Conservation (phyloP, 257 asterid genomes). For the Solanum paucissectum region DNA sequence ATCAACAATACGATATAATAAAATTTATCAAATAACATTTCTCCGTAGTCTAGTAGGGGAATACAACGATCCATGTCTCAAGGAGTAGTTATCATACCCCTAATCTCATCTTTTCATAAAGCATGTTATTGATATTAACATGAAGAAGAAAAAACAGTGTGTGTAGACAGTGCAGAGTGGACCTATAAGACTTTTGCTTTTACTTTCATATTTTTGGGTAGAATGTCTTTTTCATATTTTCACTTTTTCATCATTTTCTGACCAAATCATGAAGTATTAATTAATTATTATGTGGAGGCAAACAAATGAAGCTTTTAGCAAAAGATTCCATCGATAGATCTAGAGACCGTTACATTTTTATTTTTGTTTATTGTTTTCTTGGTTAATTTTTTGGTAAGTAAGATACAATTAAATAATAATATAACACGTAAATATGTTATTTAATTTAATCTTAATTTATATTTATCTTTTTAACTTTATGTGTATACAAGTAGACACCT, state of each 20-base stretch:
- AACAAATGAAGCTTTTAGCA: not conserved
- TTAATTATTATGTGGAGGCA: not conserved
- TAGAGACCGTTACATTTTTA: not conserved
- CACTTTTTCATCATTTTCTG: conserved; percentile 17
- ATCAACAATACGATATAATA: not conserved
- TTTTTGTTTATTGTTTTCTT: not conserved
- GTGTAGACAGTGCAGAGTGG: conserved; percentile 31
- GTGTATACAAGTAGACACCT: no score
- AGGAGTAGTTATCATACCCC: not conserved
- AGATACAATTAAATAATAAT: not conserved
- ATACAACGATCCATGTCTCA: not conserved
- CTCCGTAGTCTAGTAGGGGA: not conserved
- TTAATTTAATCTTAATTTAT: no score
- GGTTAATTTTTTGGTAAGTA: not conserved
- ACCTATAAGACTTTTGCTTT: conserved; percentile 26
- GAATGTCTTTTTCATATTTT: conserved; percentile 10
- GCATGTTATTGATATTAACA: not conserved
- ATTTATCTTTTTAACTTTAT: no score
- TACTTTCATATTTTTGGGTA: not conserved
- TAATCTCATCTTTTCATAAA: not conserved
- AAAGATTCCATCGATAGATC: not conserved
- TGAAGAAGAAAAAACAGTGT: not conserved
- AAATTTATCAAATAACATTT: not conserved
- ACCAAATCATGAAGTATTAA: conserved; percentile 14
- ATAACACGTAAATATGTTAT: no score